Evolutionary conservation across 257 asterid genomes (phyloP).

Genomic region (Salvia rosmarinus): DNA sequence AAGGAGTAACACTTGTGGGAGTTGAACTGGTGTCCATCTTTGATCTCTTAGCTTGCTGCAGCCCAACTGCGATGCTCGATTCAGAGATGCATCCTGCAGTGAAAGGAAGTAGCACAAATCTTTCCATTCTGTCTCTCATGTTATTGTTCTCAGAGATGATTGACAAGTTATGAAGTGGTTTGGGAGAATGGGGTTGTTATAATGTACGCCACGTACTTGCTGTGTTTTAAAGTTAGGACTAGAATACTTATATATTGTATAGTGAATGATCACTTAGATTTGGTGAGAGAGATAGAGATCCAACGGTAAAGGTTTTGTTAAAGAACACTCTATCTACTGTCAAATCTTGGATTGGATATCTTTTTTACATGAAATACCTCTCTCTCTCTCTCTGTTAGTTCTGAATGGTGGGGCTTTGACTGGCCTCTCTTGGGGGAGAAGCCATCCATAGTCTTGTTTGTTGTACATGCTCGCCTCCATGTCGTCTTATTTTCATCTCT

Average conservation of each 20-base stretch:
- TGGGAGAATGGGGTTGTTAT: conserved; percentile 42
- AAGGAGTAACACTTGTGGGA: conserved; percentile 61
- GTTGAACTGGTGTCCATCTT: conserved; percentile 46
- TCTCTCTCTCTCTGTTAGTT: conserved; percentile 44
- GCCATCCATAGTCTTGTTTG: conserved; percentile 40
- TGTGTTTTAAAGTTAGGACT: conserved; percentile 54
- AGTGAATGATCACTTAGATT: conserved; percentile 37
- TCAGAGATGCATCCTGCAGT: conserved; percentile 74
- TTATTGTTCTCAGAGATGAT: not conserved
- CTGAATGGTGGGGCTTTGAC: conserved; percentile 52
- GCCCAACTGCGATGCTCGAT: conserved; percentile 74
- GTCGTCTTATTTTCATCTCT: conserved; percentile 21
- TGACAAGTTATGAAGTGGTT: conserved; percentile 43
- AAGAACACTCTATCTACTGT: conserved; percentile 27
- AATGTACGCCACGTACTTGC: conserved; percentile 35
- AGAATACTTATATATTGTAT: conserved; percentile 30
- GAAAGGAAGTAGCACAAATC: conserved; percentile 75
- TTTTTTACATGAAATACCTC: not conserved
- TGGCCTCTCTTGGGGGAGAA: conserved; percentile 57
- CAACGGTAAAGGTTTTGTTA: conserved; percentile 10
- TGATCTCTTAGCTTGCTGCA: conserved; percentile 56
- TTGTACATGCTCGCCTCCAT: not conserved
- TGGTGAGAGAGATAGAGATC: conserved; percentile 24
- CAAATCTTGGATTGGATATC: conserved; percentile 8
- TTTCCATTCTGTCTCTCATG: conserved; percentile 78